Evolutionary conservation across 1,284 basidiomycete species (phyloP), one percentile per base, ranked within the genome.

Genomic region (Moesziomyces aphidis): DNA sequence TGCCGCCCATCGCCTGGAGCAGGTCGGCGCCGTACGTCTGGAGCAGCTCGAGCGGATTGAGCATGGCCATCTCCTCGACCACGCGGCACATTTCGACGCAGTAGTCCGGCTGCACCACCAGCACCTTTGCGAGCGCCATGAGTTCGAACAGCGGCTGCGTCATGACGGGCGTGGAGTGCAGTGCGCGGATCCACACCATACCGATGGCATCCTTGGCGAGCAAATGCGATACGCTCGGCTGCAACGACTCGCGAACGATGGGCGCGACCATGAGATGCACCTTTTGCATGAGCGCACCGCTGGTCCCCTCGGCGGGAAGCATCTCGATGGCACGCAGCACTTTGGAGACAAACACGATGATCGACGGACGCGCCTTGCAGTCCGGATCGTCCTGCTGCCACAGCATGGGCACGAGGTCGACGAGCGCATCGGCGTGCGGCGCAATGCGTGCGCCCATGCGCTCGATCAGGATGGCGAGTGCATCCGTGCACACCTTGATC

Each of bases 401-500:
- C 19, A 84, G 73, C 31, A 62, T 57, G 9, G 83, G 81, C 0
- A 83, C 76, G 15, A 84, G 73, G 15, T 73, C 67, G 7, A 73
- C 71, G 11, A 83, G 68, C 5, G 66, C 58, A 26, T 74, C 58
- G 11, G 80, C 71, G 44, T 80, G 76, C 22, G 82, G 80, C 13
- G 69, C 71, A 5, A 82, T 73, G 19, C 79, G 63, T 2, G 78
- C 49, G 21, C 82, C 83, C 57, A 83, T 73, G 15, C 83, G 73
- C 56, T 84, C 83, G 48, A 80, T 81, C 15, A 84, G 56, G 39
- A 84, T 73, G 21, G 79, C 69, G 4, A 84, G 70, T 13, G 82
- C 59, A 17, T 77, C 67, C 19, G 82, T 82, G 45, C 79, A 80
- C 8, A 79, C 78, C 55, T 75, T 76, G 62, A 84, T 82, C 44